A percentile compares a stretch with the other conserved stretches of the same genome.
These are phyloP conservation scores for Kluyveromyces wickerhamii DNA, from an alignment of 805 yeast species.

Conservation along the genomic window DNA sequence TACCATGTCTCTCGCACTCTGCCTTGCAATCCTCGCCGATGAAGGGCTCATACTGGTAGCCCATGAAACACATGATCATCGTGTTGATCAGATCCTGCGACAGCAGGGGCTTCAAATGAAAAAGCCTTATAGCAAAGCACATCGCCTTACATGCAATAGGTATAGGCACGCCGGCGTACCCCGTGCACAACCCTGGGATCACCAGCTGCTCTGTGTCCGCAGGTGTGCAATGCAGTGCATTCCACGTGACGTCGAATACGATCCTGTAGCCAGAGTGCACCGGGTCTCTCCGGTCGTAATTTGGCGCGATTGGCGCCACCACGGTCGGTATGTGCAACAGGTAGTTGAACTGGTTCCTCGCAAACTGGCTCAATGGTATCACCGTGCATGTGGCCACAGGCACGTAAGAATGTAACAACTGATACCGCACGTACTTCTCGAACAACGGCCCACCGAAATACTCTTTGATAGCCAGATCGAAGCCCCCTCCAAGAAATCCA, in stretches of 20 bases:
- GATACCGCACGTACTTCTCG: constrained; percentile 23
- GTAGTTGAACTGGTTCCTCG: constrained; percentile 13
- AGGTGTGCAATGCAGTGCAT: constrained; percentile 17
- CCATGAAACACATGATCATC: constrained; percentile 24
- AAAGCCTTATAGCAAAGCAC: constrained; percentile 24
- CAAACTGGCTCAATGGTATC: constrained; percentile 14
- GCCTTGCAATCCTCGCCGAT: constrained; percentile 11
- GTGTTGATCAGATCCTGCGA: constrained; percentile 18
- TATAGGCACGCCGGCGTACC: constrained; percentile 28
- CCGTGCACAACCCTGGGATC: constrained; percentile 28
- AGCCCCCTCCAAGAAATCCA: constrained; percentile 46
- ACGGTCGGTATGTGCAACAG: constrained; percentile 29
- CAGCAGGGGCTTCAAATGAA: constrained; percentile 11
- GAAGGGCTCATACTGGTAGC: constrained; percentile 18
- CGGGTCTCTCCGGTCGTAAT: constrained; percentile 12
- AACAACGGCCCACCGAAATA: constrained; percentile 23
- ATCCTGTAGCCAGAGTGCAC: constrained; percentile 20
- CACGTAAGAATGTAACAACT: constrained; percentile 17
- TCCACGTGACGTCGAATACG: constrained; percentile 27
- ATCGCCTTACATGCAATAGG: constrained; percentile 22
- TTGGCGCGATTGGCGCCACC: constrained; percentile 20
- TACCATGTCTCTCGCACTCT: constrained; percentile 18
- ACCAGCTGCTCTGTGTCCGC: constrained; percentile 18
- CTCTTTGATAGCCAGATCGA: constrained; percentile 31
- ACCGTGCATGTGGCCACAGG: constrained; percentile 22